Percentiles rank a stretch among this genome's conserved stretches.
These are phyloP conservation scores for Vanilla planifolia DNA, from an alignment of 106 monocot species.

Conservation along the genomic window DNA sequence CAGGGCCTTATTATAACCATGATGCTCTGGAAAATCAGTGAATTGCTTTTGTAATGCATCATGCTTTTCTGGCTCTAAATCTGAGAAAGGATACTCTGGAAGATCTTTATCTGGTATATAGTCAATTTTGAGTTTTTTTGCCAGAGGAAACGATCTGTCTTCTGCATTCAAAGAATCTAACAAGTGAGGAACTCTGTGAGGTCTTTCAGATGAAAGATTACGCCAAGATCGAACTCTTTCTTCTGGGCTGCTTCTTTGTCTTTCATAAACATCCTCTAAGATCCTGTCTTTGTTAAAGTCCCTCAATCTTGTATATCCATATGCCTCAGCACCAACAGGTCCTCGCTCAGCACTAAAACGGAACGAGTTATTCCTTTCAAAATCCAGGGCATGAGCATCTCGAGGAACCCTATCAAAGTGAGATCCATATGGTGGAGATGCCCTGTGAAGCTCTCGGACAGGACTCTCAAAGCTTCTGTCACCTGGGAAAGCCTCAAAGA, in stretches of 20 bases:
- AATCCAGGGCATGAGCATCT: conserved; percentile 22
- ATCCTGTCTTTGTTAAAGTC: conserved; percentile 29
- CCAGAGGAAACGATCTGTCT: conserved; percentile 34
- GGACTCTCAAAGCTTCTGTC: conserved; percentile 45
- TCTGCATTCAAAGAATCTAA: conserved; percentile 45
- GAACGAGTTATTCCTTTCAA: conserved; percentile 17
- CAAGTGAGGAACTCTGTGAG: conserved; percentile 25
- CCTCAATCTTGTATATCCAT: conserved; percentile 33
- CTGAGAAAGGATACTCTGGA: conserved; percentile 84
- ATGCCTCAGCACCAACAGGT: conserved; percentile 10
- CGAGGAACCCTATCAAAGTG: conserved; percentile 30
- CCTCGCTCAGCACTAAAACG: conserved; percentile 16
- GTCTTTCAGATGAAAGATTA: conserved; percentile 47
- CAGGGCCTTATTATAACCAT: conserved; percentile 18
- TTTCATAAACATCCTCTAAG: conserved; percentile 37
- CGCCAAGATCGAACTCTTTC: conserved; percentile 31
- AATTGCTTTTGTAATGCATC: conserved; percentile 17
- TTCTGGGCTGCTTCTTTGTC: conserved; percentile 32
- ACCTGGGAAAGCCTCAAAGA: conserved; percentile 20
- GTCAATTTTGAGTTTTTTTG: conserved; percentile 54
- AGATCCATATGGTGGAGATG: conserved; percentile 32
- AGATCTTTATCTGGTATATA: conserved; percentile 59
- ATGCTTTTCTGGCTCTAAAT: conserved; percentile 32
- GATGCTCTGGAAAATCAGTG: conserved; percentile 30
- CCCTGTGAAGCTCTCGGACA: conserved; percentile 30